phyloP scores from a whole-genome alignment of 2,329 filamentous ascomycete species.

The Epichloe uncinata region DNA sequence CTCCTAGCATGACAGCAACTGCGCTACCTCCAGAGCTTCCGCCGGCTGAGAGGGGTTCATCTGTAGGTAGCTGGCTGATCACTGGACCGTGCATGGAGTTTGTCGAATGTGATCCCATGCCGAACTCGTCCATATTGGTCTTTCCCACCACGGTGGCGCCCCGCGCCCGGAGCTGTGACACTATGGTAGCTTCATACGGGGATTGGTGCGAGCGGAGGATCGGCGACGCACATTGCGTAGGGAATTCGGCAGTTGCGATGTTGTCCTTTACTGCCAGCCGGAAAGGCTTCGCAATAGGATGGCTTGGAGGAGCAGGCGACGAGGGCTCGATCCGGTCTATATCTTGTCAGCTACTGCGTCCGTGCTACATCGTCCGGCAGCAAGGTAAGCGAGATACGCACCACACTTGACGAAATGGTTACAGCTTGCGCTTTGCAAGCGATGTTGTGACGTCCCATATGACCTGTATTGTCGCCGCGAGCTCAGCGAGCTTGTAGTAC shows the following conservation, averaged over 20 bases:
- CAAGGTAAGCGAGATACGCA: conserved; percentile 8
- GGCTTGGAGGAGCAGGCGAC: conserved; percentile 8
- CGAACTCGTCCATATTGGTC: conserved; percentile 91
- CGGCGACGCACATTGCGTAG: conserved; percentile 72
- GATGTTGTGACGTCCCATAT: conserved; percentile 9
- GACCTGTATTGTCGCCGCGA: neutral
- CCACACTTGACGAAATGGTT: conserved; percentile 24
- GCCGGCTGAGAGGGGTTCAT: conserved; percentile 49
- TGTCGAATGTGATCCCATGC: conserved; percentile 78
- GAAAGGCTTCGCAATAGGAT: conserved; percentile 19
- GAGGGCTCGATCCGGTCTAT: conserved; percentile 3
- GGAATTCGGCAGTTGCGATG: conserved; percentile 49
- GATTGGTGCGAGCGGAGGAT: conserved; percentile 59
- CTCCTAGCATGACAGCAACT: conserved; percentile 56
- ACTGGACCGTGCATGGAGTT: conserved; percentile 59
- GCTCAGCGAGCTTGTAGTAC: neutral
- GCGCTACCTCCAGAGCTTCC: conserved; percentile 93
- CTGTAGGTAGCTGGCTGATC: conserved; percentile 29
- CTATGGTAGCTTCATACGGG: conserved; percentile 73
- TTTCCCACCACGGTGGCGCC: conserved; percentile 60
- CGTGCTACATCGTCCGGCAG: too few species aligned
- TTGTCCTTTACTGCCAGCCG: conserved; percentile 62
- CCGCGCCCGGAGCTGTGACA: conserved; percentile 48
- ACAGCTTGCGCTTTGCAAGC: conserved; percentile 16
- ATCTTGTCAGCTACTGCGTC: neutral